A percentile compares a stretch with the other conserved stretches of the same genome.
Conservation (phyloP, 345 rosid species). For the Eucalyptus curtisii region DNA sequence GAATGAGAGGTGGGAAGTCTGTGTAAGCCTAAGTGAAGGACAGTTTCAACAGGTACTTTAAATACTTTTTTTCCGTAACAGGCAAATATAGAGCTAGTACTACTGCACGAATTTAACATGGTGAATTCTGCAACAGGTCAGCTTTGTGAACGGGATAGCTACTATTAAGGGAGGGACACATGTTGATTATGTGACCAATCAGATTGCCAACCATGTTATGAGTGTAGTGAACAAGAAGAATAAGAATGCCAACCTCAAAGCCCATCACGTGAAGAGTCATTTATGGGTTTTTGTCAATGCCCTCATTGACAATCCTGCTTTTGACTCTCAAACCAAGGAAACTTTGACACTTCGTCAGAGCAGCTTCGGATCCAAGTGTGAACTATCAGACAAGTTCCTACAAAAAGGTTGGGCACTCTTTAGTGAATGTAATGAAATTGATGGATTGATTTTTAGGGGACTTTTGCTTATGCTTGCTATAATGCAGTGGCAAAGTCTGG, state of each 20-base stretch:
- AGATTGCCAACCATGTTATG: slow-evolving; percentile 73
- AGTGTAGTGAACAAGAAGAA: slow-evolving; percentile 69
- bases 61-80: not conserved
- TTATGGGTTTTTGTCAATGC: slow-evolving; percentile 97
- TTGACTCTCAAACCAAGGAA: slow-evolving; percentile 99
- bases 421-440: not conserved
- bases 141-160: slow-evolving; percentile 86
- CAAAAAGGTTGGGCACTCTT: slow-evolving; percentile 48
- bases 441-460: not conserved
- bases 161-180: slow-evolving; percentile 98
- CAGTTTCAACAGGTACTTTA: slow-evolving; percentile 86
- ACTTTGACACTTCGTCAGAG: slow-evolving; percentile 91
- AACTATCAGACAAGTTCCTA: slow-evolving; percentile 64
- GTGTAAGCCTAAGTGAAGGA: slow-evolving; percentile 76
- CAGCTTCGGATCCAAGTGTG: slow-evolving; percentile 92
- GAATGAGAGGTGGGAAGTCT: slow-evolving; percentile 82
- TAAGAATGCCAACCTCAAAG: slow-evolving; percentile 69
- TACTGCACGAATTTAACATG: not conserved
- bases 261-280: slow-evolving; percentile 77
- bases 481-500: slow-evolving; percentile 74
- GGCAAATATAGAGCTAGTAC: not conserved
- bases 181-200: slow-evolving; percentile 83
- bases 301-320: slow-evolving; percentile 97
- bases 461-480: not conserved
- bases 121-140: slow-evolving; percentile 42